Conservation (phyloP, 768 basidiomycete species). For the Russula olivacea region DNA sequence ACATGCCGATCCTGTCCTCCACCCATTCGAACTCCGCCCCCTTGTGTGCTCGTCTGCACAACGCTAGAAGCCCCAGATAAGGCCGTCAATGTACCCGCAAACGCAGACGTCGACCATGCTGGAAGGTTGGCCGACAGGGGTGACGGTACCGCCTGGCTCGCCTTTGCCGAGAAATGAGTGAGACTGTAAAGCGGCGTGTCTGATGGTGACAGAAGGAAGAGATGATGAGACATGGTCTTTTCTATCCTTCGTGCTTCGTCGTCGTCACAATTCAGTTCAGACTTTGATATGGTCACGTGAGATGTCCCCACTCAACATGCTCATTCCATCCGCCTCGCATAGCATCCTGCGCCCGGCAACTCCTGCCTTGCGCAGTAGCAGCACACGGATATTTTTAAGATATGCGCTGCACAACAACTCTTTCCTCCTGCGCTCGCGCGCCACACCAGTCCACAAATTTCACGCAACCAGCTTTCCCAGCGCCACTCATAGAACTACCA, state of each 20-base stretch:
- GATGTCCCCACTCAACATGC: not conserved
- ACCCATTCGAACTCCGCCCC: conserved; percentile 63
- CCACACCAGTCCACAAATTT: conserved; percentile 21
- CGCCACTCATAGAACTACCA: conserved; percentile 26
- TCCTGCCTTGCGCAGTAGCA: not conserved
- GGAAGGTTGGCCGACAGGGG: conserved; percentile 79
- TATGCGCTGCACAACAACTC: not conserved
- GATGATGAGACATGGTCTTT: conserved; percentile 70
- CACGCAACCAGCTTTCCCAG: conserved; percentile 16
- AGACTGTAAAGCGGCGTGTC: conserved; percentile 83
- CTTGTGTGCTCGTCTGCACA: conserved; percentile 53
- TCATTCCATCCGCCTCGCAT: not conserved
- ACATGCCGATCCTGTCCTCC: conserved; percentile 88
- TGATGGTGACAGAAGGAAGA: conserved; percentile 79
- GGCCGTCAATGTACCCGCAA: conserved; percentile 83
- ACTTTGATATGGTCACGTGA: conserved; percentile 6
- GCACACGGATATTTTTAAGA: not conserved
- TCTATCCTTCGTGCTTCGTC: not conserved
- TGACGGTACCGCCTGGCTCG: conserved; percentile 50
- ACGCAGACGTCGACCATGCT: conserved; percentile 87
- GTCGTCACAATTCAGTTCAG: not conserved
- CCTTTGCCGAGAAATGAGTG: conserved; percentile 77
- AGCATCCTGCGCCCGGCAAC: not conserved
- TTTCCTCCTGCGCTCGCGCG: not conserved
- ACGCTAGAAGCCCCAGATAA: conserved; percentile 79